Evolutionary conservation across 2,329 filamentous ascomycete genomes (phyloP).

Genomic region (Gaeumannomyces tritici): DNA sequence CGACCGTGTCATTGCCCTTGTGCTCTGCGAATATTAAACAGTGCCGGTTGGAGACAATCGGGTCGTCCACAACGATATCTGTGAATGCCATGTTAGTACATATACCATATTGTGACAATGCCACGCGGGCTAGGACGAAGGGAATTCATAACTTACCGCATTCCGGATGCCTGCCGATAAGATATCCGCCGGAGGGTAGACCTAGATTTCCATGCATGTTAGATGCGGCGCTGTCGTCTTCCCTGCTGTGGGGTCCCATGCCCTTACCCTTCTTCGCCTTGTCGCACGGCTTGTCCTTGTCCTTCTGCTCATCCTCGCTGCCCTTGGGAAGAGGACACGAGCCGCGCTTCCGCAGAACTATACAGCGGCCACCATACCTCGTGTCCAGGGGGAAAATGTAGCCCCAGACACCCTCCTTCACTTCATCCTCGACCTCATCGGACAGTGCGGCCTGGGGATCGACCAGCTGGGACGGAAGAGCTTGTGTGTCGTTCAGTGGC

Average conservation of each 20-base stretch:
- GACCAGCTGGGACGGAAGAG: conserved; percentile 67
- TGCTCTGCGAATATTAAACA: conserved; percentile 35
- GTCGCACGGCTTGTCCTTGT: conserved; percentile 10
- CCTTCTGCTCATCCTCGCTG: conserved; percentile 16
- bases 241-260: conserved; percentile 24
- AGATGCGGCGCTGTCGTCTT: conserved; percentile 33
- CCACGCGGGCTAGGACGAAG: not conserved
- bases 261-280: conserved; percentile 34
- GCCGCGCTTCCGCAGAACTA: conserved; percentile 65
- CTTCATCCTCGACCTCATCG: conserved; percentile 79
- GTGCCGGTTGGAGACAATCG: conserved; percentile 80
- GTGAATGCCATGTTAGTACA: conserved; percentile 7
- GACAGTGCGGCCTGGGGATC: conserved; percentile 62
- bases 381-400: conserved; percentile 79
- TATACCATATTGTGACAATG: not conserved
- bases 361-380: conserved; percentile 53
- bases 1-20: conserved; percentile 38
- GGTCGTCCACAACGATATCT: conserved; percentile 67
- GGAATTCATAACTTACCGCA: conserved; percentile 57
- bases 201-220: conserved; percentile 50
- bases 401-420: conserved; percentile 83
- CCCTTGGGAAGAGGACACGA: conserved; percentile 54
- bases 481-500: conserved; percentile 58
- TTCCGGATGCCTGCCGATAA: conserved; percentile 88
- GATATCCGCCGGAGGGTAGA: conserved; percentile 69